Base-by-base conservation (phyloP, 2,329 filamentous ascomycete genomes). In the Fragosphaeria purpurea region DNA sequence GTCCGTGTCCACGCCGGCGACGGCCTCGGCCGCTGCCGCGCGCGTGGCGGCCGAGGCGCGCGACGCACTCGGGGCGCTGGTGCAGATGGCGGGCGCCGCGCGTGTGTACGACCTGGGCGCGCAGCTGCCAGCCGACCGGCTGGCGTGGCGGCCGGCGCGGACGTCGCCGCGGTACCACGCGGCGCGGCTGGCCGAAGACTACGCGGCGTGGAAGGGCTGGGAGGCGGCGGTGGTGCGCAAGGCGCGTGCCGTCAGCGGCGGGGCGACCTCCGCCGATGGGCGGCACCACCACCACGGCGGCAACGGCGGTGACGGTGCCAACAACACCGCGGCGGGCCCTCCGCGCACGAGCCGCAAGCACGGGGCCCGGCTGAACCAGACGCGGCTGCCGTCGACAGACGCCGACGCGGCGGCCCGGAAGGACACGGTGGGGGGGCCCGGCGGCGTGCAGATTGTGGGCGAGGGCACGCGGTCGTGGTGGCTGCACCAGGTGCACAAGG, bases 151-250 rank as follows among this genome's bases (percentile, higher is more conserved):
- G 55, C 83, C 83, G 30, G 77, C 78, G 30, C 78, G 70, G 60
- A 72, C 71, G 40, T 85, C 80, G 44, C 78, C 82, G 4, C 75
- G 80, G 61, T 87, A 82, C 66, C 79, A 83, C 53, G 80, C 81
- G 8, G 82, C 81, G 13, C 75, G 72, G 62, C 77, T 83, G 62
- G 74, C 71, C 51, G 83, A 87, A 64, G 77, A 85, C 55, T 84
- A 78, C 59, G 80, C 75, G 31, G 69, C 73, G 1, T 83, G 80
- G 80, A 72, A 70, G 58, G 66, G 67, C 53, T 83, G 80, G 80
- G 71, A 75, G 58, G 68, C 71, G 31, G 70, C 71, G 6, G 74
- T 83, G 37, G 60, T 77, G 9, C 69, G 71, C 60, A 82, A 81
- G 67, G 72, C 71, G 3, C 62, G 63, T 48, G 30, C 53, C 53